Base-by-base conservation (phyloP, 306 rosid species). In the Calophaca sinica region DNA sequence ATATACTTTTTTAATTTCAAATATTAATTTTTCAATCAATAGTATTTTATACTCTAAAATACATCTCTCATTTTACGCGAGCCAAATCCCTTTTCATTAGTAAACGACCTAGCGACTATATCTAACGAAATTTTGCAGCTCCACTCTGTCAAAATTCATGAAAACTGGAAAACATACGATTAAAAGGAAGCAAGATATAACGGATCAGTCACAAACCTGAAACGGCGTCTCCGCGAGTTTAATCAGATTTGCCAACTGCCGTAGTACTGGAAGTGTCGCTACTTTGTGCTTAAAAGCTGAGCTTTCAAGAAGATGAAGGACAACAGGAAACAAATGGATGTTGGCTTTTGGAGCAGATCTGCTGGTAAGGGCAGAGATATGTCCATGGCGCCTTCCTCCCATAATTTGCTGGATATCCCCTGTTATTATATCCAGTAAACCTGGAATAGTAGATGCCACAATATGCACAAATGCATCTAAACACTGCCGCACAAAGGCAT, bases 371-470 rank as follows among this genome's bases (percentile, higher is more conserved):
- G 96, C 62, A 54, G 97, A 87, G 28, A 84, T 74, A 69, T 90
- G 96, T 36, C 96, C 99, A 54, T 84, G 96, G 79, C 97, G 99
- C 84, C 91, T 85, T 83, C 93, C 97, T 79, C 91, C 97, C 89
- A 92, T 89, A 74, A 82, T 82, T 86, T 92, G 96, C 76, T 92
- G 99, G 84, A 94, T 80, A 77, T 94, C 97, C 32, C 84, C 91
- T 0, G 89, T 82, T 79, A 94, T 87, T 50, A 87, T 72, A 81
- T 94, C 99, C 85, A 94, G 80, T 81, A 94, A 89, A 76, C 84
- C 86, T 14, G 97, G 97, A 67, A 94, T 79, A 10, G 88, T 77
- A 53, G 97, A 90, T 14, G 89, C 88, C 86, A 92, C 92, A 73
- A 85, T 85, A 69, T 83, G 87, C 76, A 92, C 82, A 78, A 89